Conservation (phyloP, 305 asterid genomes). For the Nicotiana rustica region DNA sequence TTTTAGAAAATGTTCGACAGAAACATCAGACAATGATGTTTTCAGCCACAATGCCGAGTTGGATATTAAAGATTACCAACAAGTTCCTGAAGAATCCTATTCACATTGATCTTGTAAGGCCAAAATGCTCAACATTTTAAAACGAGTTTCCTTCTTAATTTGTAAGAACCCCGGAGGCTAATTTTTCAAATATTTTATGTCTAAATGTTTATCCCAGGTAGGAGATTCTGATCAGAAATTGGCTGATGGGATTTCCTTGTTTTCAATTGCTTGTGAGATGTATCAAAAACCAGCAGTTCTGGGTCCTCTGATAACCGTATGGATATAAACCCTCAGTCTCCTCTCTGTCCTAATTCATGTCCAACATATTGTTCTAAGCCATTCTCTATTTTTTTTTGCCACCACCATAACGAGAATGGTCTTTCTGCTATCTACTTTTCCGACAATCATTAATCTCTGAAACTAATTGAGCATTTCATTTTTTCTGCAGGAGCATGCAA, state of each 20-base stretch:
- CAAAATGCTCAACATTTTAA: slow-evolving; percentile 20
- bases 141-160: slow-evolving; percentile 1
- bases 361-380: background rate
- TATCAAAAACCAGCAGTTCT: slow-evolving; percentile 77
- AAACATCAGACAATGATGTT: slow-evolving; percentile 97
- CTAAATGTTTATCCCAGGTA: slow-evolving; percentile 61
- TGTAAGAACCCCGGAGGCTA: slow-evolving; percentile 16
- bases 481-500: slow-evolving; percentile 75
- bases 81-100: slow-evolving; percentile 79
- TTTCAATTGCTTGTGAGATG: slow-evolving; percentile 64
- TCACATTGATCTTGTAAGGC: slow-evolving; percentile 86
- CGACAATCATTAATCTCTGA: slow-evolving; percentile 10
- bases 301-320: slow-evolving; percentile 81
- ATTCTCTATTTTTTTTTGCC: background rate
- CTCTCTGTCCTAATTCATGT: slow-evolving; percentile 18
- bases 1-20: slow-evolving; percentile 72
- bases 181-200: slow-evolving; percentile 30
- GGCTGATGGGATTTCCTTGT: slow-evolving; percentile 89
- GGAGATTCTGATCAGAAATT: slow-evolving; percentile 90
- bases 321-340: slow-evolving; percentile 32
- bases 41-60: slow-evolving; percentile 96
- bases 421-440: slow-evolving; percentile 22
- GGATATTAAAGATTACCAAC: slow-evolving; percentile 86
- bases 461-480: slow-evolving; percentile 29
- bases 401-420: background rate